phyloP scores from a whole-genome alignment of 345 rosid species.

The Psidium friedrichsthalianum region DNA sequence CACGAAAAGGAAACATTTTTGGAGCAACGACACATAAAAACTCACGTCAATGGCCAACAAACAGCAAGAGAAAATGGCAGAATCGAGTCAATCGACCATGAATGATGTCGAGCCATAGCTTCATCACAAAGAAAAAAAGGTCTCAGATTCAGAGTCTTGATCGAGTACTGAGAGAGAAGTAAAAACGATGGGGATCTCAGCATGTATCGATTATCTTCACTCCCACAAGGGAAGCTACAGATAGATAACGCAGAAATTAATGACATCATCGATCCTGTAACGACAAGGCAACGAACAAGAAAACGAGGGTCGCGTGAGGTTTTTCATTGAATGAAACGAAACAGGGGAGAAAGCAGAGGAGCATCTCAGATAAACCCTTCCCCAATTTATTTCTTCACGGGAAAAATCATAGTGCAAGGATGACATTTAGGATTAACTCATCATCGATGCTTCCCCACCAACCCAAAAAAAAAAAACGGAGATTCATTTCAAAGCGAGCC shows the following conservation, averaged over 20 bases:
- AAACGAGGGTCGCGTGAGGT: neutral
- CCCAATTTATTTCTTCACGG: neutral
- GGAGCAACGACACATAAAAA: neutral
- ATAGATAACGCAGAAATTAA: conserved; percentile 3
- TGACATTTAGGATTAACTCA: neutral
- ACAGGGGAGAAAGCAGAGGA: neutral
- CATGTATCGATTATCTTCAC: neutral
- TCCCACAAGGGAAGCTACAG: neutral
- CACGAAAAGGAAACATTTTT: neutral
- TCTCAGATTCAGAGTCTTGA: neutral
- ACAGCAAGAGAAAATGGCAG: neutral
- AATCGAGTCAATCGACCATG: no score
- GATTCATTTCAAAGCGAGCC: neutral
- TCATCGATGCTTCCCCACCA: neutral
- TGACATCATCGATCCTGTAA: neutral
- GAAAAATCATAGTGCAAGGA: neutral
- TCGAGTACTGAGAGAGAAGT: neutral
- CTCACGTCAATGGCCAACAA: neutral
- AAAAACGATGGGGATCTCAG: neutral
- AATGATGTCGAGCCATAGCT: neutral
- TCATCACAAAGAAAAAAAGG: neutral
- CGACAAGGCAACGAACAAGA: neutral
- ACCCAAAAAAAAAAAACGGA: neutral
- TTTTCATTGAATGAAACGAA: neutral
- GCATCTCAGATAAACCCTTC: neutral